phyloP scores from a whole-genome alignment of 2,329 filamentous ascomycete genomes.

The Alternaria triticina region DNA sequence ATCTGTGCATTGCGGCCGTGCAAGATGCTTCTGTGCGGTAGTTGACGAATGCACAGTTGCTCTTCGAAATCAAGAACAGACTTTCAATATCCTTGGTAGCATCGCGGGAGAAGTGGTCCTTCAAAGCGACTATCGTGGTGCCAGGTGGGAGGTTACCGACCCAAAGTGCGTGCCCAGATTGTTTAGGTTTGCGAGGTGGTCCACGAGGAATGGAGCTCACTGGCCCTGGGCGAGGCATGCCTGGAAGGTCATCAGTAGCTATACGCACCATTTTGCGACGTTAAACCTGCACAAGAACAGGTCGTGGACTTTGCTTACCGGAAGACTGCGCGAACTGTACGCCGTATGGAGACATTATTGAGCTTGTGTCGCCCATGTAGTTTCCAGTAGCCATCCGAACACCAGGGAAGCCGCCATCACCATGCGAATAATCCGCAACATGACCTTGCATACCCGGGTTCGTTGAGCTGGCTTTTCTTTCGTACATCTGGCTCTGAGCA shows the following conservation, averaged over 20 bases:
- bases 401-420: slow-evolving; percentile 26
- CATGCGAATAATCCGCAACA: slow-evolving; percentile 25
- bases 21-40: slow-evolving; percentile 83
- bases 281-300: neutral
- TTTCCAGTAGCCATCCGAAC: slow-evolving; percentile 19
- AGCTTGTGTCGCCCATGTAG: slow-evolving; percentile 22
- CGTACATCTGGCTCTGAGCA: slow-evolving; percentile 36
- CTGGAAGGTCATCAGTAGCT: slow-evolving; percentile 17
- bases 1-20: slow-evolving; percentile 75
- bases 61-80: slow-evolving; percentile 93
- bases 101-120: slow-evolving; percentile 86
- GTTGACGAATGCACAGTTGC: slow-evolving; percentile 96
- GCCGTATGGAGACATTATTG: slow-evolving; percentile 22
- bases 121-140: slow-evolving; percentile 81
- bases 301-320: slow-evolving; percentile 25
- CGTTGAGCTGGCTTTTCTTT: slow-evolving; percentile 36
- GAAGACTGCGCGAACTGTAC: slow-evolving; percentile 20
- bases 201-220: slow-evolving; percentile 59
- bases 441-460: slow-evolving; percentile 28
- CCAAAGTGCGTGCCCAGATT: slow-evolving; percentile 89
- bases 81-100: slow-evolving; percentile 80
- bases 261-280: neutral
- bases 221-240: slow-evolving; percentile 27
- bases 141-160: slow-evolving; percentile 91
- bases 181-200: slow-evolving; percentile 70